phyloP scores from a whole-genome alignment of 768 basidiomycete genomes.

The Pisolithus sp. region DNA sequence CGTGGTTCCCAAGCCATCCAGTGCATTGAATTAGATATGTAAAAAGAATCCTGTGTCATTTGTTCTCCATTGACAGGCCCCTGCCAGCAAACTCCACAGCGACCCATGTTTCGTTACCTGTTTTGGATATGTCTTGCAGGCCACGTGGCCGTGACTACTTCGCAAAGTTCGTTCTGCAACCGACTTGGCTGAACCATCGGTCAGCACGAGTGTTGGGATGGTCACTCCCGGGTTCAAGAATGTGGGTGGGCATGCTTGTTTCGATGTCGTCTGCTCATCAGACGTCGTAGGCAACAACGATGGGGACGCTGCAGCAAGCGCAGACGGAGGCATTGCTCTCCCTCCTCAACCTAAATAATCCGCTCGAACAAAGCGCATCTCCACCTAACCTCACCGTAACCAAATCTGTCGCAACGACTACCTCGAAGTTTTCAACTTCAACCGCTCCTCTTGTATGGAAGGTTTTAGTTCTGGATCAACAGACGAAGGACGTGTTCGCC shows the following conservation, averaged over 20 bases:
- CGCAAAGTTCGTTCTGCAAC: neutral
- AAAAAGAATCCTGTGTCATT: too few species aligned
- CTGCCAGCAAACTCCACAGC: too few species aligned
- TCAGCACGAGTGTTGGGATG: constrained; percentile 21
- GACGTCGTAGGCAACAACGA: constrained; percentile 33
- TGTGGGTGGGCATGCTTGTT: constrained; percentile 22
- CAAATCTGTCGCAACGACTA: constrained; percentile 31
- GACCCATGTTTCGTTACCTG: neutral
- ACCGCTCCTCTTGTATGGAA: constrained; percentile 90
- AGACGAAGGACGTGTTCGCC: constrained; percentile 93
- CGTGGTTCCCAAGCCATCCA: too few species aligned
- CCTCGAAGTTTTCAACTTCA: constrained; percentile 45
- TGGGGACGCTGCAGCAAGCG: constrained; percentile 73
- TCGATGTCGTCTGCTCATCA: constrained; percentile 3
- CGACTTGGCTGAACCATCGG: neutral
- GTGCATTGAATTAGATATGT: too few species aligned
- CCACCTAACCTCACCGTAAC: constrained; percentile 8
- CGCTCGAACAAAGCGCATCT: constrained; percentile 24
- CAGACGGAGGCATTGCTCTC: constrained; percentile 83
- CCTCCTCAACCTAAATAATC: constrained; percentile 79
- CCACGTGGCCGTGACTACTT: constrained; percentile 3
- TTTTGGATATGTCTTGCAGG: constrained; percentile 2
- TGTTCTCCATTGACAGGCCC: too few species aligned
- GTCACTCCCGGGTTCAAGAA: constrained; percentile 41
- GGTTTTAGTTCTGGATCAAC: constrained; percentile 88